Evolutionary conservation across 2,329 filamentous ascomycete genomes (phyloP).

Genomic region (Macrophomina pseudophaseolina): DNA sequence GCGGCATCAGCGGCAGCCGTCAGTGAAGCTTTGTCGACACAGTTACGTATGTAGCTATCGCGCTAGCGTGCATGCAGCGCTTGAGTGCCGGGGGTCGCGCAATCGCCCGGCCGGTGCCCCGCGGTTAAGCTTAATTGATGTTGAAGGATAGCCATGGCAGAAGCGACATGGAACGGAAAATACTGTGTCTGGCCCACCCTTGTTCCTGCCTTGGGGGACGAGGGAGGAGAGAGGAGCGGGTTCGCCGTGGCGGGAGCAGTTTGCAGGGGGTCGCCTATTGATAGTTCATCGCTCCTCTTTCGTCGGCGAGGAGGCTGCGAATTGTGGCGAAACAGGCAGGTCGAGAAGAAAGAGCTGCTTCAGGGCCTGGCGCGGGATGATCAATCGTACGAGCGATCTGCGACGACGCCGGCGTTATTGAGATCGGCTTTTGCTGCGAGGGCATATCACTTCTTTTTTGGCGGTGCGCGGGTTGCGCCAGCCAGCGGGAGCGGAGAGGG

Average conservation of each 20-base stretch:
- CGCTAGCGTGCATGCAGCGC: background rate
- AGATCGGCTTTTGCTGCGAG: conserved; percentile 12
- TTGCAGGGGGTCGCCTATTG: background rate
- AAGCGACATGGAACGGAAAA: background rate
- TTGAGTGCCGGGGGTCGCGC: conserved; percentile 1
- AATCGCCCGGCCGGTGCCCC: background rate
- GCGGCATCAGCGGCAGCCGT: background rate
- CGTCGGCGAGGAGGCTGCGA: background rate
- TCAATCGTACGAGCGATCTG: conserved; percentile 24
- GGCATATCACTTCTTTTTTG: background rate
- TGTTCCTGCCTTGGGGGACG: background rate
- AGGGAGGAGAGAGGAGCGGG: background rate
- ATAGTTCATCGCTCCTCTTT: conserved; percentile 2
- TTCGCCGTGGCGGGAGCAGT: background rate
- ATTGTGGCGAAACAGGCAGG: conserved; percentile 13
- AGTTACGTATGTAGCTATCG: background rate
- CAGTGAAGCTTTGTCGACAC: background rate
- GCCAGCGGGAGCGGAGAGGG: conserved; percentile 8
- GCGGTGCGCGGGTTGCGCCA: conserved; percentile 10
- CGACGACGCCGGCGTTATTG: conserved; percentile 11
- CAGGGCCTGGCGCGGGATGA: conserved; percentile 13
- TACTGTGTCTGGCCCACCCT: background rate
- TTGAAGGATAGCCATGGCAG: background rate
- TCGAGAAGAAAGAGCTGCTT: background rate
- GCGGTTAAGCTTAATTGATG: conserved; percentile 20